Evolutionary conservation across 768 basidiomycete species (phyloP).

Genomic region (Russula abietina): DNA sequence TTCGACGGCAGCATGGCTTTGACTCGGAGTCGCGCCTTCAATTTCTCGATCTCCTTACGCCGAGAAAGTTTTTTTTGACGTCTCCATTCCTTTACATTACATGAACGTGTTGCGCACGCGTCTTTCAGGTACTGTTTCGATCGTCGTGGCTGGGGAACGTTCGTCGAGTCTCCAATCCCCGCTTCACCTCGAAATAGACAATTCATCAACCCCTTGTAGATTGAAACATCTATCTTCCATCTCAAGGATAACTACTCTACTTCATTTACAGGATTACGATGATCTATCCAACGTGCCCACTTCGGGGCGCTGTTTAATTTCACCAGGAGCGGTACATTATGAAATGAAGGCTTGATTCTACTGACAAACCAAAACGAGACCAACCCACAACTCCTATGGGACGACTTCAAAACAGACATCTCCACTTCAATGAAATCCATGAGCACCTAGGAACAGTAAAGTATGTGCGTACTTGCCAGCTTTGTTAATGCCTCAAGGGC

Average conservation of each 20-base stretch:
- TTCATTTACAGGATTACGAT: background rate
- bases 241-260: background rate
- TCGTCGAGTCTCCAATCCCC: background rate
- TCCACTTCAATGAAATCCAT: too few relatives aligned
- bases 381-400: too few relatives aligned
- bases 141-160: background rate
- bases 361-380: too few relatives aligned
- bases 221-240: background rate
- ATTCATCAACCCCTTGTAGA: background rate
- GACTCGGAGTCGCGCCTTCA: background rate
- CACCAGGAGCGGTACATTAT: background rate
- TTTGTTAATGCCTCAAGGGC: background rate
- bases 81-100: background rate
- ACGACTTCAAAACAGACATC: too few relatives aligned
- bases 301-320: background rate
- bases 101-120: background rate
- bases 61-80: background rate
- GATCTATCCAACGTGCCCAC: background rate
- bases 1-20: too few relatives aligned
- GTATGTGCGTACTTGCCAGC: background rate
- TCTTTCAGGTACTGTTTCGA: background rate
- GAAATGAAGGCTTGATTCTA: background rate
- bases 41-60: background rate
- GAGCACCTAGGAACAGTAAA: background rate
- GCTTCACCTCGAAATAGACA: background rate